A percentile compares a stretch with the other conserved stretches of the same genome.
Conservation (phyloP, 176 grass and related monocot species). For the Rhynchospora breviuscula region DNA sequence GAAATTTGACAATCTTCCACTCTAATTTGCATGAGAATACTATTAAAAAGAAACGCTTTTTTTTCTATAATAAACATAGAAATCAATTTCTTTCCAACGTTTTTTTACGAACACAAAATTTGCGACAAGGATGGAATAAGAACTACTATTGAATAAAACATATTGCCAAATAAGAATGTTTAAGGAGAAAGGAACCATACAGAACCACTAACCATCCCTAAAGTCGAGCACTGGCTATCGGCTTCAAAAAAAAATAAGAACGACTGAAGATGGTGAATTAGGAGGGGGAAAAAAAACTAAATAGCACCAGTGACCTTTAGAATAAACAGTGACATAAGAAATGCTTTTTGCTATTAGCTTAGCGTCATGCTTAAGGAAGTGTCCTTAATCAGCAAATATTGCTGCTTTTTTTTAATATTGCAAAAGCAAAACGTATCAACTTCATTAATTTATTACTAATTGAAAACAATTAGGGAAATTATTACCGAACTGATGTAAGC, state of each 20-base stretch:
- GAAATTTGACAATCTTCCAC: not conserved
- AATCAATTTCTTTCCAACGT: too few species aligned
- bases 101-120: not conserved
- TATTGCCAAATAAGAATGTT: not conserved
- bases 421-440: not conserved
- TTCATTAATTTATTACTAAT: conserved; percentile 22
- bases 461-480: conserved; percentile 16
- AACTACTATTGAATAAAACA: not conserved
- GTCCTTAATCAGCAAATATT: not conserved
- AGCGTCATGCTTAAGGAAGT: not conserved
- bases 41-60: too few species aligned
- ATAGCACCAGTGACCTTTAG: not conserved
- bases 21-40: not conserved
- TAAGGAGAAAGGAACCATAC: not conserved
- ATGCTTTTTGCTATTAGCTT: not conserved
- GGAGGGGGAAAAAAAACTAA: too few species aligned
- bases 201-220: not conserved
- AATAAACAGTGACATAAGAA: not conserved
- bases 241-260: too few species aligned
- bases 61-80: too few species aligned
- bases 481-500: not conserved
- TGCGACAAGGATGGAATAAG: not conserved
- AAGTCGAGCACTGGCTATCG: too few species aligned
- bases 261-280: too few species aligned
- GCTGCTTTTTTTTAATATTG: not conserved